Conservation (phyloP, 306 rosid genomes). For the Adenanthera pavonina region DNA sequence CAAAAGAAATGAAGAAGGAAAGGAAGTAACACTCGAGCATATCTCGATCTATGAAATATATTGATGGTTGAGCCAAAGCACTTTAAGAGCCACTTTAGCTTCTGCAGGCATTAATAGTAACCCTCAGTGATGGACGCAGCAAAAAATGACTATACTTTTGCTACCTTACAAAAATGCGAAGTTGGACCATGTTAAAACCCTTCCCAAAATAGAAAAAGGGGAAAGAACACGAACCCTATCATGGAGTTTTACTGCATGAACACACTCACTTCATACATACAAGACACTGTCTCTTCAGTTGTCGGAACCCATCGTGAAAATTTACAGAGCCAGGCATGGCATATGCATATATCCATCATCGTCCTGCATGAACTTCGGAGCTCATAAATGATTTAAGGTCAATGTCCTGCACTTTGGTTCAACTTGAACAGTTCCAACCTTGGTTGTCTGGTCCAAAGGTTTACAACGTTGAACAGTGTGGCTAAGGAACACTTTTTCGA, state of each 20-base stretch:
- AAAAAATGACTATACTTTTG: neutral
- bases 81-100: neutral
- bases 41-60: conserved; percentile 9
- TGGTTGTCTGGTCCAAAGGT: conserved; percentile 38
- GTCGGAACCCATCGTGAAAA: neutral
- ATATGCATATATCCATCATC: too few species aligned
- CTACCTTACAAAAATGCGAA: conserved; percentile 9
- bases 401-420: conserved; percentile 30
- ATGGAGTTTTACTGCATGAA: conserved; percentile 12
- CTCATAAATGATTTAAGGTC: conserved; percentile 47
- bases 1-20: neutral
- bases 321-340: neutral
- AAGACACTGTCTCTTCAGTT: conserved; percentile 7
- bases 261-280: conserved; percentile 13
- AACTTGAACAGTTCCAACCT: conserved; percentile 37
- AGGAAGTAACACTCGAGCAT: neutral
- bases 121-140: neutral
- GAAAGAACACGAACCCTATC: neutral
- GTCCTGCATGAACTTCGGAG: neutral
- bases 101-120: conserved; percentile 12
- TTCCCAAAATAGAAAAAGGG: conserved; percentile 7
- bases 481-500: neutral
- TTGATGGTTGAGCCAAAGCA: conserved; percentile 1
- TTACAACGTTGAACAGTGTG: conserved; percentile 35
- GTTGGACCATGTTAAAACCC: conserved; percentile 26